Base-by-base conservation (phyloP, 2,329 filamentous ascomycete genomes). In the Fusarium pseudonygamai region DNA sequence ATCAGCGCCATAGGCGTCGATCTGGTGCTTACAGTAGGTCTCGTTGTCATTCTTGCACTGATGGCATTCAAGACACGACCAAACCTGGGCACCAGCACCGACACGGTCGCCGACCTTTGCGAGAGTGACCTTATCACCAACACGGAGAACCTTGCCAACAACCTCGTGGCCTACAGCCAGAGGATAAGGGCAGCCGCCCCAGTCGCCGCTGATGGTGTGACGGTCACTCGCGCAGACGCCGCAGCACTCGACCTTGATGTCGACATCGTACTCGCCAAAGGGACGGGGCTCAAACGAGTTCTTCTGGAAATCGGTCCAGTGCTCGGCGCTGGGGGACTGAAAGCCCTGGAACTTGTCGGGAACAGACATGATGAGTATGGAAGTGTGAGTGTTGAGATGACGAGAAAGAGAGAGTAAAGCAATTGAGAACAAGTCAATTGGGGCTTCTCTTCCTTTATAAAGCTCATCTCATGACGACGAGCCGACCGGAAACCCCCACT, bases 191-290 rank as follows among this genome's bases (percentile, higher is more conserved):
- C 90, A 88, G 40, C 83, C 85, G 66, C 89, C 91, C 91, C 91
- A 93, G 69, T 91, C 91, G 71, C 91, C 90, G 78, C 82, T 90
- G 79, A 93, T 87, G 67, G 90, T 93, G 83, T 93, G 92, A 53
- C 93, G 85, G 79, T 94, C 92, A 75, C 89, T 92, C 75, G 91
- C 90, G 80, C 92, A 94, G 60, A 94, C 87, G 79, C 93, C 93
- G 79, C 93, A 96, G 80, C 89, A 91, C 75, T 95, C 91, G 78
- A 97, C 92, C 86, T 95, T 93, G 83, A 97, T 90, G 80, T 97
- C 94, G 77, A 97, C 90, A 80, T 97, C 94, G 82, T 93, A 89
- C 80, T 95, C 93, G 74, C 92, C 93, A 80, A 97, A 97, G 24
- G 93, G 93, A 85, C 97, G 96, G 66, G 95, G 91, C 76, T 91